These are phyloP conservation scores for Syzygium syzygioides DNA, from an alignment of 441 rosid genomes.

Conservation along the genomic window DNA sequence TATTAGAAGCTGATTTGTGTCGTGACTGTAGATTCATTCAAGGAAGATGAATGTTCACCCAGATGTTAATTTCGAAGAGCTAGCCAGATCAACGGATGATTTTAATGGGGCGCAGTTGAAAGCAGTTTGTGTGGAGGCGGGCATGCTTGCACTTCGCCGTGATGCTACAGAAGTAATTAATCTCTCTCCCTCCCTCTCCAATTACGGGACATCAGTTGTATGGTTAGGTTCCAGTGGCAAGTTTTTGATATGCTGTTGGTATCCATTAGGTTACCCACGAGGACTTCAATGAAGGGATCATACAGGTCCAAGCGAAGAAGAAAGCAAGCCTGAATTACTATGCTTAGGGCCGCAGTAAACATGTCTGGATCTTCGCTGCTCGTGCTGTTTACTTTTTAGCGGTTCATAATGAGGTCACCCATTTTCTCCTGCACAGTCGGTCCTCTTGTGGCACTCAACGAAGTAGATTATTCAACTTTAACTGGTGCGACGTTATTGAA, in stretches of 20 bases:
- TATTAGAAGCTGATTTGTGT: neutral
- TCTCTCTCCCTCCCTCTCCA: neutral
- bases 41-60: constrained; percentile 97
- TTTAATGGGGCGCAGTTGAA: constrained; percentile 96
- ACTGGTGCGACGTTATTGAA: neutral
- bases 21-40: constrained; percentile 70
- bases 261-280: constrained; percentile 76
- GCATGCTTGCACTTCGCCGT: constrained; percentile 96
- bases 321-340: constrained; percentile 92
- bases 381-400: neutral
- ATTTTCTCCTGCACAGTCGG: neutral
- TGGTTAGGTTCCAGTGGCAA: neutral
- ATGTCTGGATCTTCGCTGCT: neutral
- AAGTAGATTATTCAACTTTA: neutral
- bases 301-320: constrained; percentile 98
- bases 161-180: constrained; percentile 86
- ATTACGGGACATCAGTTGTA: neutral
- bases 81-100: constrained; percentile 94
- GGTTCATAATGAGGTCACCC: neutral
- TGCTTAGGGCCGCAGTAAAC: constrained; percentile 29
- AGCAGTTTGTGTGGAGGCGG: constrained; percentile 98
- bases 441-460: neutral
- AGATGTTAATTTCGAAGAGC: constrained; percentile 95
- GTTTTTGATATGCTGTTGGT: neutral
- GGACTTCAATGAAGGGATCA: constrained; percentile 95